Evolutionary conservation across 176 grass and related monocot genomes (phyloP).

Genomic region (Cenchrus americanus): DNA sequence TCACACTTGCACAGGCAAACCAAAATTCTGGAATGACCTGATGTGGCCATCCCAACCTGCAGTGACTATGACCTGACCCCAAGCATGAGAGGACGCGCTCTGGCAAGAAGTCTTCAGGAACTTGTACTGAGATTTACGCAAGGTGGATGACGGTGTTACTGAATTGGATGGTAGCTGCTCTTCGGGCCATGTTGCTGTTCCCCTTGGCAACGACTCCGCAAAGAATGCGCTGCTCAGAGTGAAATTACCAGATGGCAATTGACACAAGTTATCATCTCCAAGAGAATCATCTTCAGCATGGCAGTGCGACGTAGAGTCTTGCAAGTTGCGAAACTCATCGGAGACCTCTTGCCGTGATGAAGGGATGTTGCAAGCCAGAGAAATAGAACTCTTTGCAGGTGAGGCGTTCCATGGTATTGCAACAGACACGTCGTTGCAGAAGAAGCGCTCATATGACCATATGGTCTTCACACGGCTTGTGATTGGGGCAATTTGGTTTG

Average conservation of each 20-base stretch:
- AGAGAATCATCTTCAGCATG: slow-evolving; percentile 45
- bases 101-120: slow-evolving; percentile 92
- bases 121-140: slow-evolving; percentile 76
- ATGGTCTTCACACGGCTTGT: slow-evolving; percentile 48
- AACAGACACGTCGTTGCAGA: slow-evolving; percentile 56
- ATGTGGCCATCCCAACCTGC: slow-evolving; percentile 87
- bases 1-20: slow-evolving; percentile 76
- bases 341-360: slow-evolving; percentile 52
- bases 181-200: slow-evolving; percentile 85
- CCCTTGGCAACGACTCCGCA: slow-evolving; percentile 57
- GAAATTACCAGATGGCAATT: slow-evolving; percentile 63
- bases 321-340: slow-evolving; percentile 9
- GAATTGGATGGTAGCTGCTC: slow-evolving; percentile 69
- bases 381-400: slow-evolving; percentile 37
- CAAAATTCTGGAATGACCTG: slow-evolving; percentile 94
- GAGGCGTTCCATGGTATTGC: slow-evolving; percentile 87
- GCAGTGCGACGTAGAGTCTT: slow-evolving; percentile 10
- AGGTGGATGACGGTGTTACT: slow-evolving; percentile 47
- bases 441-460: slow-evolving; percentile 73
- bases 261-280: slow-evolving; percentile 32
- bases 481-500: slow-evolving; percentile 49
- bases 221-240: slow-evolving; percentile 61
- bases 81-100: slow-evolving; percentile 59
- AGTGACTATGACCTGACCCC: slow-evolving; percentile 94
- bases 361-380: slow-evolving; percentile 52